Base-by-base conservation (phyloP, 2,329 filamentous ascomycete genomes). In the Fusarium xylarioides region DNA sequence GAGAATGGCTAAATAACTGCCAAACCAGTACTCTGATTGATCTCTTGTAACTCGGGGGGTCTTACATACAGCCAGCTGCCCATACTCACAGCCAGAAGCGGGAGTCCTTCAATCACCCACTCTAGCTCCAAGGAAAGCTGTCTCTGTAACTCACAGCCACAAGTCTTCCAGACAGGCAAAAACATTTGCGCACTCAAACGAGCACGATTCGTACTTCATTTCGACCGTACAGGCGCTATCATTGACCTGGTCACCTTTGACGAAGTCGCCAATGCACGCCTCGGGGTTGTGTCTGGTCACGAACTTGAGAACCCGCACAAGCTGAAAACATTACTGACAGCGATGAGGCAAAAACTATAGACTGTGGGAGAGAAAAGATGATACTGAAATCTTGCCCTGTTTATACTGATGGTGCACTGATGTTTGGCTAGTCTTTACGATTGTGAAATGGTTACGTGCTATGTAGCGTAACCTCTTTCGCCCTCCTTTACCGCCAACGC, bases 11-110 rank as follows among this genome's bases (percentile, higher is more conserved):
- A 35, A 11, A 19, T 35, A 9, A 52, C 30, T 52, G 4, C 18
- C 12, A 21, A 15, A 3, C 4, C 16, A 19, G 6, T 34, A 34
- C 5, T 19, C 0, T 1, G 5, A 11, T 23, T 11, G 2, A 50
- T 15, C 4, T 1, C 19, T 34, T 0, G 18, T 35, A n/a, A 35
- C n/a, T 15, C 4, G 3, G 11, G 4, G 11, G 3, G 11, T 14
- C 12, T 23, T 26, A 0, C 16, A 26, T 2, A 4, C 9, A 34
- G 49, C 11, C 3, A 52, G 30, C 2, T 15, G 30, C 12, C 16
- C 4, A 5, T 35, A 21, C 18, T 52, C 11, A 52, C 30, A 26
- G 11, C 19, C 49, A 21, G 30, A 21, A 26, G n/a, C 12, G 49
- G 3, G 23, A 26, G 49, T 19, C 18, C 49, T 26, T 35, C 47